phyloP scores from a whole-genome alignment of 176 grass and related monocot species.

The Oryza nivara region DNA sequence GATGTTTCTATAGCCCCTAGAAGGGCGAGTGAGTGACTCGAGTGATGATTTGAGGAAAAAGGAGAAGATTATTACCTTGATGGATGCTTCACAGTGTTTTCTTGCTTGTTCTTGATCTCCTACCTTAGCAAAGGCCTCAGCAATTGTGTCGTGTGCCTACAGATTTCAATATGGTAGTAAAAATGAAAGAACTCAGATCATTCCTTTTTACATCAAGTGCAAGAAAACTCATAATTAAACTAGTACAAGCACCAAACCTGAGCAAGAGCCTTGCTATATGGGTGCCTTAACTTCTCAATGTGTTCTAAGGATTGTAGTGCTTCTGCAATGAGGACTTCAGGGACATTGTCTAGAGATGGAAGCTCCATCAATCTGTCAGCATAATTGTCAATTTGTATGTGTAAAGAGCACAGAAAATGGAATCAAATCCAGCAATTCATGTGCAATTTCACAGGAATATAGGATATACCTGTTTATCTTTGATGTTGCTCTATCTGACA shows the following conservation, averaged over 20 bases:
- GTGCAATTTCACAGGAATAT: background rate
- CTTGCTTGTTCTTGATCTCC: constrained; percentile 63
- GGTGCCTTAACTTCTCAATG: constrained; percentile 73
- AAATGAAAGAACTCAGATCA: background rate
- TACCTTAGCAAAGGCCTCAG: constrained; percentile 66
- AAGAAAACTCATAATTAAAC: background rate
- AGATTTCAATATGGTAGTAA: constrained; percentile 22
- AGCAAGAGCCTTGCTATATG: constrained; percentile 81
- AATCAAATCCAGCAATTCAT: constrained; percentile 19
- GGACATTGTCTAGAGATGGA: constrained; percentile 34
- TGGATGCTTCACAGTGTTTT: constrained; percentile 78
- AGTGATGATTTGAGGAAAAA: background rate
- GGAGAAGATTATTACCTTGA: constrained; percentile 53
- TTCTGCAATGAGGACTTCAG: constrained; percentile 34
- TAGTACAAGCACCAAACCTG: constrained; percentile 58
- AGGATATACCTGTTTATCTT: constrained; percentile 57
- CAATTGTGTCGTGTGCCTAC: constrained; percentile 77
- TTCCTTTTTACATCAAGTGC: constrained; percentile 17
- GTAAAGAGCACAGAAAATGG: constrained; percentile 10
- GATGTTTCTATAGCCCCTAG: background rate
- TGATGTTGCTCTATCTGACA: constrained; percentile 49
- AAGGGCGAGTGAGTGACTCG: background rate
- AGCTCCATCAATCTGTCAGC: constrained; percentile 65
- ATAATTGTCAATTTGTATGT: constrained; percentile 23
- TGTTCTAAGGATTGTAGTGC: constrained; percentile 62